Evolutionary conservation across 2,329 filamentous ascomycete species (phyloP).

Genomic region (Fusarium transvaalense): DNA sequence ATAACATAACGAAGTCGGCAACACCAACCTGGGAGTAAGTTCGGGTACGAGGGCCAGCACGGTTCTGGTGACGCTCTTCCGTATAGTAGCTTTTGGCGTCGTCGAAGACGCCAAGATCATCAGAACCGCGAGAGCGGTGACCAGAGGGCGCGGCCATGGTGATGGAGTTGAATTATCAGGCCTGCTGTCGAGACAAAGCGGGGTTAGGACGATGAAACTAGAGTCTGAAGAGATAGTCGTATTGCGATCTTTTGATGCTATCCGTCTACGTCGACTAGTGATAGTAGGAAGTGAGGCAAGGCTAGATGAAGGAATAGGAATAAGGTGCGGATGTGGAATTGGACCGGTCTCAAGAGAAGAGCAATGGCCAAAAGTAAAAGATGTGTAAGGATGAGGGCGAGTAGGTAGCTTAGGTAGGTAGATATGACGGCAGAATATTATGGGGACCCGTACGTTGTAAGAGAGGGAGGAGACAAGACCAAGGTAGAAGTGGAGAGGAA

Average conservation of each 20-base stretch:
- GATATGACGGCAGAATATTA: slow-evolving; percentile 41
- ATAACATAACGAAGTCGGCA: neutral
- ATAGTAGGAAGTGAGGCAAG: slow-evolving; percentile 8
- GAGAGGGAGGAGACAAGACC: slow-evolving; percentile 31
- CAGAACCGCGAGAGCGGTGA: slow-evolving; percentile 54
- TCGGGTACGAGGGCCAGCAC: slow-evolving; percentile 64
- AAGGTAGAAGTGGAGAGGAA: slow-evolving; percentile 38
- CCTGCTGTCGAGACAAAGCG: slow-evolving; percentile 21
- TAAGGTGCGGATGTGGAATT: slow-evolving; percentile 22
- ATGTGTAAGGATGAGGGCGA: slow-evolving; percentile 36
- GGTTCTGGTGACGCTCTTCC: slow-evolving; percentile 66
- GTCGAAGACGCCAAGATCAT: slow-evolving; percentile 66
- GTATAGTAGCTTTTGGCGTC: slow-evolving; percentile 71
- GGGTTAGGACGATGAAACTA: slow-evolving; percentile 9
- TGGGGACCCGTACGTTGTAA: slow-evolving; percentile 17
- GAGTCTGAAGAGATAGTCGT: neutral
- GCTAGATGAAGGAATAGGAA: neutral
- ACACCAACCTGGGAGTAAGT: slow-evolving; percentile 67
- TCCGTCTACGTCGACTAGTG: slow-evolving; percentile 28
- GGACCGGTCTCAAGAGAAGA: slow-evolving; percentile 40
- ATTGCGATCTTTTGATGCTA: slow-evolving; percentile 19
- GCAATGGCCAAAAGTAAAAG: slow-evolving; percentile 30
- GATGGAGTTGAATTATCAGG: slow-evolving; percentile 14
- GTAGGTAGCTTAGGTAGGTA: slow-evolving; percentile 2
- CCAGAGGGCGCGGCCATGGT: slow-evolving; percentile 48